Evolutionary conservation across 2,329 filamentous ascomycete species (phyloP), one percentile per base, ranked within the genome.

Genomic region (Calonectria hongkongensis): DNA sequence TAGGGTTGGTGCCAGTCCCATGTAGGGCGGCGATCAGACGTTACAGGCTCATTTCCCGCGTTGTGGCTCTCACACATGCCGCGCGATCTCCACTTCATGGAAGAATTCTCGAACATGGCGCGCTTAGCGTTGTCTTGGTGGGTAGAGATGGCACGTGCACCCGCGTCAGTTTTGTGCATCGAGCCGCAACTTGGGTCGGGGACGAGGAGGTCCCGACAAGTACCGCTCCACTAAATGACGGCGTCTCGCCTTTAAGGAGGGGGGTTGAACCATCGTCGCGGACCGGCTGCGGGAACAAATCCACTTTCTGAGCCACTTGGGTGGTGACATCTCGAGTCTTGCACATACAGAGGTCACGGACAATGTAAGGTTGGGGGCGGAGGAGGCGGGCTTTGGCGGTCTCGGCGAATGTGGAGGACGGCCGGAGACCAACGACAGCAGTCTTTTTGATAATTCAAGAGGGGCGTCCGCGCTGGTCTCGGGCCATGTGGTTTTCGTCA

Each of bases 61-160:
- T 41, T 21, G 39, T 58, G 45, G 73, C 25, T 41, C 54, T 41
- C 54, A 60, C 36, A 60, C 27, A 36, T 28, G 36, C 18, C 63
- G 71, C 47, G 47, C 45, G 50, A 54, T 33, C 70, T 48, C 78
- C 78, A 72, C 78, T 58, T 27, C 43, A 43, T 73, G 72, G 78
- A 80, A 80, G 67, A 69, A 48, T 80, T 80, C 78, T 80, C 69
- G 78, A 80, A 80, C 68, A 73, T 65, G 56, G 28, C 77, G 71
- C 66, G 63, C 73, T 72, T 78, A 73, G 75, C 64, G 68, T 63
- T 30, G 45, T 51, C 3, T 25, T 47, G 33, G 16, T 63, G 65
- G 36, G 62, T 7, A 45, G 18, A 33, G 16, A 15, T 62, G 72
- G 74, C 75, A 80, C 78, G 77, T 80, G 78, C 77, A 72, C 72